Base-by-base conservation (phyloP, 805 yeast genomes). In the Schizosaccharomyces pombe region DNA sequence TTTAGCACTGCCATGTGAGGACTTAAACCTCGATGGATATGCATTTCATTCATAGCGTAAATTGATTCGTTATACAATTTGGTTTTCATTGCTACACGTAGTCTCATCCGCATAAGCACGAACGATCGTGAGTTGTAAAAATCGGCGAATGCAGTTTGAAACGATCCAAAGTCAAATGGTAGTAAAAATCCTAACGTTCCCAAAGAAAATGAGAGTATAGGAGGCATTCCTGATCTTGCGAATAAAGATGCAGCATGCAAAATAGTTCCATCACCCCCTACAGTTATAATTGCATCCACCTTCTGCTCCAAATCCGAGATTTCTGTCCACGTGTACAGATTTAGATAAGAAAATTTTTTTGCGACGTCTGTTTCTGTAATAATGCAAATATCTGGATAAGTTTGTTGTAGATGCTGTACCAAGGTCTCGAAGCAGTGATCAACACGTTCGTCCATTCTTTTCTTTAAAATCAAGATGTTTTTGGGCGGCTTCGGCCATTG, bases 251-350 rank as follows among this genome's bases (percentile, higher is more conserved):
- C 57, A 3, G 62, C 57, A 52, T 58, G 60, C 12, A 61, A 54
- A 3, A 89, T 95, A 0, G 98, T 91, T 5, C 98, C 98, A 64
- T 91, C 98, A 14, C 98, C 98, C 19, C 98, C 98, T 5, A 49
- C 28, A n/a, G 53, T 49, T 1, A 49, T n/a, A 6, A 49, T 24
- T 12, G 22, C 33, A n/a, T 49, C 53, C 30, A 30, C 39, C 16
- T 49, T 49, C 53, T 49, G 28, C 8, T 49, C 31, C 9, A 49
- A 31, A 5, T 24, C 24, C 33, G 9, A 19, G 37, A 6, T 14
- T 16, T 28, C 53, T 9, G 28, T 30, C 39, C 53, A 49, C 19
- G 39, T 32, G 22, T 24, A 49, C 53, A 49, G 14, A 26, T 30
- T 9, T 4, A 26, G 24, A 6, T 30, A 24, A 9, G 39, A n/a